Conservation (phyloP, 1,139 yeast species). For the Candida pseudocylindracea region DNA sequence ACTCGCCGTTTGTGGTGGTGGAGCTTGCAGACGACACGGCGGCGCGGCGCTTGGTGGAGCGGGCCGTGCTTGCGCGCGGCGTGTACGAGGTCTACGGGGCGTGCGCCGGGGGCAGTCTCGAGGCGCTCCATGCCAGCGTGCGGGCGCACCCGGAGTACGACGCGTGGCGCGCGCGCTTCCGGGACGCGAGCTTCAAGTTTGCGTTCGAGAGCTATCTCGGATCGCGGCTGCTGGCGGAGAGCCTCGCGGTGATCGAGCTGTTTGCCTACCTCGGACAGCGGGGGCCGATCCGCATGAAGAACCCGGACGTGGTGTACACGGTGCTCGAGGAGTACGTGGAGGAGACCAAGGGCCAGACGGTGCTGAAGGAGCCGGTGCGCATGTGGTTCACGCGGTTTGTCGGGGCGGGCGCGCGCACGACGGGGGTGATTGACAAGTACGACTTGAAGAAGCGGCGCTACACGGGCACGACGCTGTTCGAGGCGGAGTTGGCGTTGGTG, state of each 20-base stretch:
- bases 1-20: constrained; percentile 51
- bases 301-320: constrained; percentile 52
- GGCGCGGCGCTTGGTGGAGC: constrained; percentile 36
- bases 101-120: constrained; percentile 1
- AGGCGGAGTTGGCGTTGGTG: constrained; percentile 65
- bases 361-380: constrained; percentile 27
- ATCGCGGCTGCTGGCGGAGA: constrained; percentile 28
- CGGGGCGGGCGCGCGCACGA: constrained; percentile 37
- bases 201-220: constrained; percentile 53
- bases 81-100: constrained; percentile 73
- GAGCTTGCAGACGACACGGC: constrained; percentile 39
- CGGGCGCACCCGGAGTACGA: constrained; percentile 11
- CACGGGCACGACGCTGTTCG: constrained; percentile 93
- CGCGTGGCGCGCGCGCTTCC: constrained; percentile 1
- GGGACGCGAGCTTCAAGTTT: constrained; percentile 44
- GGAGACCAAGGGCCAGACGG: constrained; percentile 21
- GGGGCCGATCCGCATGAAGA: constrained; percentile 62
- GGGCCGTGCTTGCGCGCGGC: constrained; percentile 54
- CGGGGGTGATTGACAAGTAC: constrained; percentile 45
- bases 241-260: constrained; percentile 43
- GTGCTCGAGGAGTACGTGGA: constrained; percentile 45
- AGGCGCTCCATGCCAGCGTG: constrained; percentile 33
- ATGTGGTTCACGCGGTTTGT: constrained; percentile 65
- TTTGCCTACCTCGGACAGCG: constrained; percentile 49
- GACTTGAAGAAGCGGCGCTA: constrained; percentile 69